phyloP scores from a whole-genome alignment of 2,329 filamentous ascomycete species.

The Talaromyces sp. region DNA sequence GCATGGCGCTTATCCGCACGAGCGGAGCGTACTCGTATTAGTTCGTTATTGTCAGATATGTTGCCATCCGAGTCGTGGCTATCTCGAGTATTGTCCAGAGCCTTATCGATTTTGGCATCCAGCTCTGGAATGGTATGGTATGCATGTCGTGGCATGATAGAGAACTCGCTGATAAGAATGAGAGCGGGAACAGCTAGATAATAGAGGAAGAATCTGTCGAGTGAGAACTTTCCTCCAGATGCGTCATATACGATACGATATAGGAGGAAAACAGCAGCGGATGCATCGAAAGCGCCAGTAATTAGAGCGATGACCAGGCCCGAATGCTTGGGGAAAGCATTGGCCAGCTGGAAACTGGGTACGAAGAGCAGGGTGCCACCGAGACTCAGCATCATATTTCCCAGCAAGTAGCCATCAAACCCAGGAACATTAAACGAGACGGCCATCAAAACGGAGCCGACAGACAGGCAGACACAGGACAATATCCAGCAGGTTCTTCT shows the following conservation, averaged over 20 bases:
- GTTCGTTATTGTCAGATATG: constrained; percentile 44
- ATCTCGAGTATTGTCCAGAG: constrained; percentile 28
- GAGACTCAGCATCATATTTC: constrained; percentile 69
- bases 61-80: constrained; percentile 47
- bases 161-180: constrained; percentile 60
- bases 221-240: constrained; percentile 34
- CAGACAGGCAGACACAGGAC: constrained; percentile 60
- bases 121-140: constrained; percentile 78
- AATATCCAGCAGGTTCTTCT: constrained; percentile 71
- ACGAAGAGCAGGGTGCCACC: constrained; percentile 78
- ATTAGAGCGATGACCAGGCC: constrained; percentile 72
- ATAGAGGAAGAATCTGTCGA: constrained; percentile 62
- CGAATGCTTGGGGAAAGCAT: constrained; percentile 70
- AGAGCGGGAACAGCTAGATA: constrained; percentile 67
- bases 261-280: constrained; percentile 69
- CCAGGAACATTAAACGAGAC: constrained; percentile 54
- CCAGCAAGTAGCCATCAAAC: constrained; percentile 69
- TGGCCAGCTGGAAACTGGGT: constrained; percentile 75
- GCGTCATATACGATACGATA: constrained; percentile 68
- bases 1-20: constrained; percentile 56
- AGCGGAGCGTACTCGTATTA: constrained; percentile 46
- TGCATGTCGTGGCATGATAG: constrained; percentile 63
- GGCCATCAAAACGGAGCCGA: constrained; percentile 67
- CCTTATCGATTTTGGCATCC: constrained; percentile 60
- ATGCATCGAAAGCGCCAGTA: constrained; percentile 78